phyloP scores from a whole-genome alignment of 2,329 filamentous ascomycete genomes.

The Epichloe elymi region DNA sequence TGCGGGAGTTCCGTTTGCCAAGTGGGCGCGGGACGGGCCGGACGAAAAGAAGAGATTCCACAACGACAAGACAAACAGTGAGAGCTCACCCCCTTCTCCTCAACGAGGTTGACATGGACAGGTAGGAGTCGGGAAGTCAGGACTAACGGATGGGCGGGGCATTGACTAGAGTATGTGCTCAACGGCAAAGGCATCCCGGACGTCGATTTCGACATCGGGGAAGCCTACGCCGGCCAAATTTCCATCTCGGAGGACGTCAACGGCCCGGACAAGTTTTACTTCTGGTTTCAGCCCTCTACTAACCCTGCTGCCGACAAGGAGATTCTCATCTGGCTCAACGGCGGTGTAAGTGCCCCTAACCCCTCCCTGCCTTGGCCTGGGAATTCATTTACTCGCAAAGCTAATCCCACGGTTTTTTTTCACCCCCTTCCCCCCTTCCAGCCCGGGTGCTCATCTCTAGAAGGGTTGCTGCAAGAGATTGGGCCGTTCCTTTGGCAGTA shows the following conservation, averaged over 20 bases:
- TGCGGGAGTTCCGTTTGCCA: slow-evolving; percentile 1
- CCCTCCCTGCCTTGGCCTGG: too few relatives aligned
- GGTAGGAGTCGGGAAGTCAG: too few relatives aligned
- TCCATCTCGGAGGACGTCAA: slow-evolving; percentile 34
- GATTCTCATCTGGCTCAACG: slow-evolving; percentile 50
- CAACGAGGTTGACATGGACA: too few relatives aligned
- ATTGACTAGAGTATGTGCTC: slow-evolving; percentile 36
- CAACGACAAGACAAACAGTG: slow-evolving; percentile 6
- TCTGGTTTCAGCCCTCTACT: slow-evolving; percentile 40
- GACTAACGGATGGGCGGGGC: too few relatives aligned
- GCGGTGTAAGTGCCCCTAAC: slow-evolving; percentile 26
- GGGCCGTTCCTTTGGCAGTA: slow-evolving; percentile 60
- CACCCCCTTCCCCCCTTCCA: neutral
- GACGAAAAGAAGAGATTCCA: slow-evolving; percentile 2
- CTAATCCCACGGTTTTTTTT: neutral
- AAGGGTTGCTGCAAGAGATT: slow-evolving; percentile 63
- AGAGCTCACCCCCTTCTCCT: neutral
- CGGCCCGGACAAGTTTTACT: slow-evolving; percentile 27
- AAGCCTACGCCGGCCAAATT: slow-evolving; percentile 43
- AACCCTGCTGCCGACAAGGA: slow-evolving; percentile 36
- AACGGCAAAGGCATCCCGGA: slow-evolving; percentile 50
- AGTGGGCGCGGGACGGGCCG: slow-evolving; percentile 2
- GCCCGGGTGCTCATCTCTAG: slow-evolving; percentile 46
- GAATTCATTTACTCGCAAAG: neutral
- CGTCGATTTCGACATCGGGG: slow-evolving; percentile 49